These are phyloP conservation scores for Anthracocystis panici-leucophaei DNA, from an alignment of 1,284 basidiomycete genomes.

Conservation along the genomic window DNA sequence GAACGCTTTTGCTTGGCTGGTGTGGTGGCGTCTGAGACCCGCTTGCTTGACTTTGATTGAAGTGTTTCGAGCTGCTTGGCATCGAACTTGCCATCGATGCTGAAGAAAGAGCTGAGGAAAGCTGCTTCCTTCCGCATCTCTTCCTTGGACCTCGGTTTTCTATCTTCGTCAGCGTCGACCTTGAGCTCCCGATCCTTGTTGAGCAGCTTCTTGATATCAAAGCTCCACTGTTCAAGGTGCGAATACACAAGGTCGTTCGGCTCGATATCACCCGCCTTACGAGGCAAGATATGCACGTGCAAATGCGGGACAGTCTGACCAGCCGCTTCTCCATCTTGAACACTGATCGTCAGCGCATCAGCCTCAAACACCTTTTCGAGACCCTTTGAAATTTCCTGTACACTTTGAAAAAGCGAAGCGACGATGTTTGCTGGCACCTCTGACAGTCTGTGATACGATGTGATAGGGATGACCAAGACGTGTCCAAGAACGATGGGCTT, in stretches of 20 bases:
- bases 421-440: slow-evolving; percentile 52
- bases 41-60: slow-evolving; percentile 18
- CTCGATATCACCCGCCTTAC: slow-evolving; percentile 60
- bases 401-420: slow-evolving; percentile 55
- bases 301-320: slow-evolving; percentile 65
- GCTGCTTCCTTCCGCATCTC: slow-evolving; percentile 60
- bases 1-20: slow-evolving; percentile 21
- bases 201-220: slow-evolving; percentile 43
- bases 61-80: slow-evolving; percentile 6
- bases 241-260: slow-evolving; percentile 64
- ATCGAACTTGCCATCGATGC: slow-evolving; percentile 30
- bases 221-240: slow-evolving; percentile 54
- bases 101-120: slow-evolving; percentile 46
- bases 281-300: slow-evolving; percentile 67
- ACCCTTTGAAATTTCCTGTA: slow-evolving; percentile 54
- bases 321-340: slow-evolving; percentile 65
- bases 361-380: slow-evolving; percentile 58
- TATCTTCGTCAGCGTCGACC: slow-evolving; percentile 56
- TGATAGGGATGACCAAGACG: slow-evolving; percentile 63
- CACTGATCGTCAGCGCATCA: slow-evolving; percentile 60
- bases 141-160: slow-evolving; percentile 50
- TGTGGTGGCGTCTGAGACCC: slow-evolving; percentile 9
- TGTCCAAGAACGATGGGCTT: slow-evolving; percentile 68
- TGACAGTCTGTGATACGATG: slow-evolving; percentile 49
- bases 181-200: slow-evolving; percentile 17